phyloP scores from a whole-genome alignment of 768 basidiomycete genomes.

The Amanita molliuscula region DNA sequence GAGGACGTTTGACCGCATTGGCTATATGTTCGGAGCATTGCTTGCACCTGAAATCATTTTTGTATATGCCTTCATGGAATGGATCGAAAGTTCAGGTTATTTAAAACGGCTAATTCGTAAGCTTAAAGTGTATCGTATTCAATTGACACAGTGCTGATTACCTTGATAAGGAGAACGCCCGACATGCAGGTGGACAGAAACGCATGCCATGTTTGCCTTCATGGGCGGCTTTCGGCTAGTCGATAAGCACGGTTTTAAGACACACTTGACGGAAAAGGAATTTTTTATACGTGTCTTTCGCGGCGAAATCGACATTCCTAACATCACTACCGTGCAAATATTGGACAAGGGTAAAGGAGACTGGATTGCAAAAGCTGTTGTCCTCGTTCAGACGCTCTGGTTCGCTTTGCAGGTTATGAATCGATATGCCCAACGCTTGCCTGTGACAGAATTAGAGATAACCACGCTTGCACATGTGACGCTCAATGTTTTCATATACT shows the following conservation, averaged over 20 bases:
- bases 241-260: not conserved
- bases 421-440: constrained; percentile 12
- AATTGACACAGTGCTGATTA: not conserved
- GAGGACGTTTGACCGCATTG: not conserved
- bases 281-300: not conserved
- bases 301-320: constrained; percentile 3
- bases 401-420: constrained; percentile 20
- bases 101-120: not conserved
- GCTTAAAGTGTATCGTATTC: not conserved
- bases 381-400: constrained; percentile 19
- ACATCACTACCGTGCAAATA: constrained; percentile 13
- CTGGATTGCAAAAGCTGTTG: constrained; percentile 13
- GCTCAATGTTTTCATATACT: constrained; percentile 18
- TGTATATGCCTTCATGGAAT: not conserved
- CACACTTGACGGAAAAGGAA: too few species aligned
- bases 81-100: not conserved
- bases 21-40: not conserved
- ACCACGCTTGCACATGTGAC: constrained; percentile 18
- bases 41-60: not conserved
- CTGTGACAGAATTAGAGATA: constrained; percentile 20
- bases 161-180: not conserved
- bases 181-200: not conserved
- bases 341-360: constrained; percentile 19
- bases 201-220: not conserved
- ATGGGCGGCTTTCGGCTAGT: not conserved